Evolutionary conservation across 805 yeast species (phyloP).

Genomic region (Cyberlindnera japonica): DNA sequence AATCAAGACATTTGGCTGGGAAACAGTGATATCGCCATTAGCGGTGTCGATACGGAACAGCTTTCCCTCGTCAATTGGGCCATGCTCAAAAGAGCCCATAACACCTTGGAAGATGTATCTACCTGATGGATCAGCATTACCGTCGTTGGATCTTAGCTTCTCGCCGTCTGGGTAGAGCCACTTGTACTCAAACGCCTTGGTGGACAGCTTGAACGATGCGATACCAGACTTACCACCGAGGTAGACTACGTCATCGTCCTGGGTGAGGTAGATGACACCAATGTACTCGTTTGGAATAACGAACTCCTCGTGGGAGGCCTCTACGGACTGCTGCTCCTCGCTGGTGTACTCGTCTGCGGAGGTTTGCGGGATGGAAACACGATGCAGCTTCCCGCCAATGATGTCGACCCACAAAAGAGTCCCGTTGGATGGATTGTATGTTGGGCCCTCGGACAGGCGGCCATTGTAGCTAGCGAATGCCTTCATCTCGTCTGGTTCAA

Average conservation of each 20-base stretch:
- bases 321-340: slow-evolving; percentile 23
- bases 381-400: slow-evolving; percentile 34
- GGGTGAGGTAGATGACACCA: slow-evolving; percentile 72
- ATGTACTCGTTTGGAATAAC: slow-evolving; percentile 41
- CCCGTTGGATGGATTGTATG: slow-evolving; percentile 54
- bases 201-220: slow-evolving; percentile 46
- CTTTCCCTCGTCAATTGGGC: slow-evolving; percentile 46
- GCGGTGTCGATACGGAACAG: slow-evolving; percentile 40
- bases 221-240: slow-evolving; percentile 68
- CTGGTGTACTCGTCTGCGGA: slow-evolving; percentile 26
- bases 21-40: slow-evolving; percentile 27
- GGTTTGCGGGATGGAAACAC: slow-evolving; percentile 24
- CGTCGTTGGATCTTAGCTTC: slow-evolving; percentile 72
- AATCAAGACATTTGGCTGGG: slow-evolving; percentile 36
- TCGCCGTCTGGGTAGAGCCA: slow-evolving; percentile 33
- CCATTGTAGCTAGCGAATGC: slow-evolving; percentile 23
- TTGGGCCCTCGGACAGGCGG: slow-evolving; percentile 64
- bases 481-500: background rate
- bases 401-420: slow-evolving; percentile 44
- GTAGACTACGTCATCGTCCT: slow-evolving; percentile 44
- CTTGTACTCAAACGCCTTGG: slow-evolving; percentile 35
- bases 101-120: slow-evolving; percentile 71
- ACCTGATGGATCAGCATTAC: slow-evolving; percentile 73
- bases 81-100: slow-evolving; percentile 57
- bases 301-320: slow-evolving; percentile 36